Conservation (phyloP, 2,329 filamentous ascomycete species). For the Colletotrichum sp. region DNA sequence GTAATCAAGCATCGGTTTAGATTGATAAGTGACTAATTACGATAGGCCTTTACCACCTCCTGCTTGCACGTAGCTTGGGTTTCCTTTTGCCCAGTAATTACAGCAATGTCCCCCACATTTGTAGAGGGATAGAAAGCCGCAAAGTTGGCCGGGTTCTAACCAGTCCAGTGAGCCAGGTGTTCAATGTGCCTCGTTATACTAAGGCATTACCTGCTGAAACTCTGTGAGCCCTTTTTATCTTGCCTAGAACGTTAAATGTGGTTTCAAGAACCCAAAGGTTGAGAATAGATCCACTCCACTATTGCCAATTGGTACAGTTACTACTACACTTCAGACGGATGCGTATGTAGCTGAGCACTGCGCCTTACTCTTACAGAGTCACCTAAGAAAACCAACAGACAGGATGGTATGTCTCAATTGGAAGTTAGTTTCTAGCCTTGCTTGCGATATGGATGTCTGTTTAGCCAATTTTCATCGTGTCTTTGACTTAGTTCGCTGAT, state of each 20-base stretch:
- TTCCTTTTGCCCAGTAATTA: background rate
- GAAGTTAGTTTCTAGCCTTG: background rate
- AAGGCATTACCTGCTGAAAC: accelerated
- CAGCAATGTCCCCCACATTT: background rate
- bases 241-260: background rate
- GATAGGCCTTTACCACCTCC: accelerated
- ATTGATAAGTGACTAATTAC: background rate
- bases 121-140: background rate
- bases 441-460: background rate
- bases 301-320: background rate
- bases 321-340: background rate
- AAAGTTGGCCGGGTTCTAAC: background rate
- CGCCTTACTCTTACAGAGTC: background rate
- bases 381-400: background rate
- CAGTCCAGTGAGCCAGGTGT: background rate
- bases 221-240: background rate
- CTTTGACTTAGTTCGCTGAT: background rate
- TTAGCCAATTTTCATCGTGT: background rate
- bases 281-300: background rate
- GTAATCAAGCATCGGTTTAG: too few species aligned
- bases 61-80: background rate
- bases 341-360: background rate
- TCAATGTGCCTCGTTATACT: background rate
- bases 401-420: background rate
- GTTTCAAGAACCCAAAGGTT: background rate